Base-by-base conservation (phyloP, 257 asterid genomes). In the Solanum appendiculatum region DNA sequence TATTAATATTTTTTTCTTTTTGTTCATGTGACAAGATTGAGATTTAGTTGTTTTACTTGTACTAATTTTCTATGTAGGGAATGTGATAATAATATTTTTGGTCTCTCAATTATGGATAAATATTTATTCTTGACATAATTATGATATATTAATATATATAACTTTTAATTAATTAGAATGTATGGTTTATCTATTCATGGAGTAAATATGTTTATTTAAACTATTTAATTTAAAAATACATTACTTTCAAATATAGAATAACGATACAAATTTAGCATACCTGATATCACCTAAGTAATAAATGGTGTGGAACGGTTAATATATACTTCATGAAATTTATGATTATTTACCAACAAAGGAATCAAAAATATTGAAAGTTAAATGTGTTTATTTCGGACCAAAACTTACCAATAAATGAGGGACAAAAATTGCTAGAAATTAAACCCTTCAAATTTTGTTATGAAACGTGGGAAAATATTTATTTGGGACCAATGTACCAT, bases 11-110 rank as follows among this genome's bases (percentile, higher is more conserved):
- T 42, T 44, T 42, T 5, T 7, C 16, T 44, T 27, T 44, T 44
- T 63, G 40, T 83, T 87, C 89, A 78, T 70, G 88, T 54, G 88
- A 87, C 31, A 56, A 8, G 84, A 75, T 77, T 42, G 60, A 13
- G 37, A 74, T 74, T 25, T 40, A 42, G 33, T n/a, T 42, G 23
- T 77, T 77, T 29, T 14, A 8, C 14, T 42, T n/a, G 39, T 42
- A 42, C 46, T 44, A 77, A 77, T 42, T 77, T 42, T 14, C 56
- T 77, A 25, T 42, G 8, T 77, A 25, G 73, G 21, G 20, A 64
- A 27, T 66, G 73, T 10, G 7, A 27, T 66, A 27, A 27, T 27
- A 66, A 13, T 15, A 66, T 66, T 25, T 54, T 54, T 54, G 10
- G 60, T 8, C n/a, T n/a, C 18, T 54, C n/a, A 54, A 8, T 54